A percentile compares a stretch with the other conserved stretches of the same genome.
Conservation (phyloP, 768 basidiomycete species). For the Rhodosporidiobolus sp. region DNA sequence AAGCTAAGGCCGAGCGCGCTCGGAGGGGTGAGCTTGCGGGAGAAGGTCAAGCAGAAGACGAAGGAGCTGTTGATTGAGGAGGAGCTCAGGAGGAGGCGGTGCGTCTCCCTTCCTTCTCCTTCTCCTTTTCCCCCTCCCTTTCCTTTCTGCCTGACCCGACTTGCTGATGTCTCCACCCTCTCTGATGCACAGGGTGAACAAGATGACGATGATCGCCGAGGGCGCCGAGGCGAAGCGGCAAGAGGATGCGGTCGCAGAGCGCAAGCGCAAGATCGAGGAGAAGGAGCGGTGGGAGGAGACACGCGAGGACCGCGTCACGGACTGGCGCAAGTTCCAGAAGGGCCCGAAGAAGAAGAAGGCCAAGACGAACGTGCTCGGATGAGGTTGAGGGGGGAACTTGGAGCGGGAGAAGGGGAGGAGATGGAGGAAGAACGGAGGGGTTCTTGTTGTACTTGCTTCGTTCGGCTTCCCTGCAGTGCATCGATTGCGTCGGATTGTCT, state of each 20-base stretch:
- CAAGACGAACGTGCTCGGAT: constrained; percentile 38
- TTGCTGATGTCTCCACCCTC: too few relatives aligned
- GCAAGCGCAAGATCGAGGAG: constrained; percentile 83
- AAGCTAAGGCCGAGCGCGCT: constrained; percentile 48
- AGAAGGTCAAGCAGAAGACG: constrained; percentile 64
- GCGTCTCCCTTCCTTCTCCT: constrained; percentile 45
- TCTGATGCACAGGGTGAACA: constrained; percentile 37
- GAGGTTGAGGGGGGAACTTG: not conserved
- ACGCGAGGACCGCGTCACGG: constrained; percentile 40
- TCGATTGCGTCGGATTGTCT: too few relatives aligned
- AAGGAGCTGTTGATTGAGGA: constrained; percentile 88
- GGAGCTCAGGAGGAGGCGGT: constrained; percentile 80
- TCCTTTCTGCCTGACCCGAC: constrained; percentile 14
- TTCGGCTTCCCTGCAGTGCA: too few relatives aligned
- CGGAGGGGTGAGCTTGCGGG: constrained; percentile 61
- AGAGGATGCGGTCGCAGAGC: constrained; percentile 72
- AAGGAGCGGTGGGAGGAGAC: constrained; percentile 75
- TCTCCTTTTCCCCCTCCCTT: not conserved
- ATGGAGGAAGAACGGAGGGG: too few relatives aligned
- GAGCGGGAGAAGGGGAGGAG: too few relatives aligned
- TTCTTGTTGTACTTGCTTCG: too few relatives aligned
- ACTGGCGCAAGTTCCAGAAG: constrained; percentile 41
- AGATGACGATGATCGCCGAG: constrained; percentile 47
- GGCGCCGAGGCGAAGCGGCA: constrained; percentile 89
- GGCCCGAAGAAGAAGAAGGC: constrained; percentile 37